Percentiles rank a stretch among this genome's conserved stretches.
Conservation (phyloP, 805 yeast species). For the Phaffomyces antillensis region DNA sequence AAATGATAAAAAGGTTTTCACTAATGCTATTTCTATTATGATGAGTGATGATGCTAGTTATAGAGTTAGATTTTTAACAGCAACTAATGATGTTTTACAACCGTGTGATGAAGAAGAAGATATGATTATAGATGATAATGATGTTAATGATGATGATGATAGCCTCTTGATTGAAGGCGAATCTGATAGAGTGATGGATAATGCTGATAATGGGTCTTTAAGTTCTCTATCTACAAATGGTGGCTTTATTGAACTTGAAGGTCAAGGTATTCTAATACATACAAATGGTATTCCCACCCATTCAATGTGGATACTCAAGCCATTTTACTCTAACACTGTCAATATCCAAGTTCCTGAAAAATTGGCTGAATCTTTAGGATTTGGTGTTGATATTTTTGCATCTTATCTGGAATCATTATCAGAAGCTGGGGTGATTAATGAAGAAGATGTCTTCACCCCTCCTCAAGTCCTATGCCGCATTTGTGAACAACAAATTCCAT, state of each 20-base stretch:
- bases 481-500: slow-evolving; percentile 85
- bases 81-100: slow-evolving; percentile 26
- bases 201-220: slow-evolving; percentile 9
- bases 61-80: slow-evolving; percentile 63
- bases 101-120: slow-evolving; percentile 18
- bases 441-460: slow-evolving; percentile 67
- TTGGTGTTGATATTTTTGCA: slow-evolving; percentile 80
- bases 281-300: slow-evolving; percentile 60
- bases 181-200: neutral
- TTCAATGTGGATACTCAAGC: slow-evolving; percentile 90
- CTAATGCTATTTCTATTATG: slow-evolving; percentile 66
- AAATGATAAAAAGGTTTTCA: slow-evolving; percentile 60
- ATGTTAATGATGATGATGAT: slow-evolving; percentile 5
- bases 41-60: slow-evolving; percentile 66
- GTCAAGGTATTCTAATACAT: slow-evolving; percentile 84
- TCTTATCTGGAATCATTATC: slow-evolving; percentile 61
- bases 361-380: slow-evolving; percentile 73
- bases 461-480: slow-evolving; percentile 80
- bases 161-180: too few relatives aligned
- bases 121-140: slow-evolving; percentile 7
- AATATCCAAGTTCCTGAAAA: slow-evolving; percentile 64
- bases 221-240: slow-evolving; percentile 47
- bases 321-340: slow-evolving; percentile 57
- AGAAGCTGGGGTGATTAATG: slow-evolving; percentile 57
- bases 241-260: slow-evolving; percentile 69